phyloP scores from a whole-genome alignment of 192 early-diverging fungal genomes.

The Umbelopsis sp. region DNA sequence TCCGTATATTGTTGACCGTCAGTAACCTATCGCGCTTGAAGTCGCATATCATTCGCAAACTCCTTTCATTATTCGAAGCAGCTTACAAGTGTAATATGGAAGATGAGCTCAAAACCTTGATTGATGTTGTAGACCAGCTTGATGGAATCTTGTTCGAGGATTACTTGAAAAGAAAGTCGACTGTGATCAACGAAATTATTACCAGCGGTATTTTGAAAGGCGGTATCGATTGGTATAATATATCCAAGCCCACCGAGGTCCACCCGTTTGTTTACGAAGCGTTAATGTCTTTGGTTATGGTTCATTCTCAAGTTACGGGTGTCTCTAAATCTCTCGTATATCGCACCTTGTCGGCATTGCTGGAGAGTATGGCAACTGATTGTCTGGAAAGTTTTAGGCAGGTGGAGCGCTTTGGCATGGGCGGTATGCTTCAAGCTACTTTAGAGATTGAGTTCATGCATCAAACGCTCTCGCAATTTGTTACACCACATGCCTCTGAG shows the following conservation, averaged over 20 bases:
- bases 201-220: constrained; percentile 80
- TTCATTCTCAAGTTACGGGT: constrained; percentile 89
- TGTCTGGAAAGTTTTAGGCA: constrained; percentile 77
- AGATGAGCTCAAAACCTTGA: constrained; percentile 64
- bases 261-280: constrained; percentile 88
- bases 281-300: constrained; percentile 82
- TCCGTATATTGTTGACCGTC: constrained; percentile 78
- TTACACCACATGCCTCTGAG: constrained; percentile 64
- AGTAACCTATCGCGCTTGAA: constrained; percentile 81
- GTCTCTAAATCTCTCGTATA: constrained; percentile 78
- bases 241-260: constrained; percentile 78
- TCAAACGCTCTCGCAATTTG: constrained; percentile 78
- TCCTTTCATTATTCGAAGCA: constrained; percentile 70
- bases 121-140: constrained; percentile 74
- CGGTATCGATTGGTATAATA: constrained; percentile 86
- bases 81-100: constrained; percentile 65
- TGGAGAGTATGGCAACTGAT: constrained; percentile 76
- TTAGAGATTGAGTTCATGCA: constrained; percentile 91
- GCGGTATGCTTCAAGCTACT: constrained; percentile 94
- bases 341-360: constrained; percentile 73
- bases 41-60: constrained; percentile 72
- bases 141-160: constrained; percentile 85
- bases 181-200: constrained; percentile 70
- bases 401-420: constrained; percentile 85
- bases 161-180: constrained; percentile 80